Evolutionary conservation across 306 rosid genomes (phyloP).

Genomic region (Prunus padus): DNA sequence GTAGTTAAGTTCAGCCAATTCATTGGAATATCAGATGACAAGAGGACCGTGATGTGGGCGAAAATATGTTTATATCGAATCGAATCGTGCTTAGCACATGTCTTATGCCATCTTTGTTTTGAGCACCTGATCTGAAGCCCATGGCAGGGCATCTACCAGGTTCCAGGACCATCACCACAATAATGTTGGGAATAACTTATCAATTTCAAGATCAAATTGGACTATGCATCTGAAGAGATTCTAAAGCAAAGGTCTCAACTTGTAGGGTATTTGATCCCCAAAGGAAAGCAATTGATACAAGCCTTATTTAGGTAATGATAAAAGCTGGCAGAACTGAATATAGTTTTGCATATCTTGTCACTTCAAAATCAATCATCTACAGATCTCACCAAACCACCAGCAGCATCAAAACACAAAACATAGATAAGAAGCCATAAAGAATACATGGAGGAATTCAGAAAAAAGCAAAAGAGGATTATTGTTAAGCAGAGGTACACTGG

Average conservation of each 20-base stretch:
- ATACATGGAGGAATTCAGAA: neutral
- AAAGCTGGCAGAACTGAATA: neutral
- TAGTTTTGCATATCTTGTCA: neutral
- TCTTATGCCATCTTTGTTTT: too few species aligned
- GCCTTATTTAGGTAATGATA: neutral
- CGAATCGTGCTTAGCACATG: too few species aligned
- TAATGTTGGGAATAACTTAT: neutral
- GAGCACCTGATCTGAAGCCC: too few species aligned
- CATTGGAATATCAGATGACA: too few species aligned
- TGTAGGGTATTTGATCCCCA: neutral
- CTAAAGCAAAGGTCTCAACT: slow-evolving; percentile 1
- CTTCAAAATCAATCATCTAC: neutral
- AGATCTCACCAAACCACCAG: neutral
- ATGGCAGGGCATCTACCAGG: too few species aligned
- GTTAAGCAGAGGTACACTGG: too few species aligned
- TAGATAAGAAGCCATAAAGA: neutral
- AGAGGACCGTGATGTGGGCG: neutral
- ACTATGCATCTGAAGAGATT: neutral
- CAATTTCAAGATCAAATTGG: neutral
- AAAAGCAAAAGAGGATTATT: neutral
- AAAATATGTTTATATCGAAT: neutral
- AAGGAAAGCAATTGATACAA: neutral
- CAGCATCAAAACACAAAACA: neutral
- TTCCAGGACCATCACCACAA: too few species aligned
- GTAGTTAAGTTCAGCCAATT: too few species aligned